Evolutionary conservation across 805 yeast species (phyloP).

Genomic region (Debaryomyces prosopidis): DNA sequence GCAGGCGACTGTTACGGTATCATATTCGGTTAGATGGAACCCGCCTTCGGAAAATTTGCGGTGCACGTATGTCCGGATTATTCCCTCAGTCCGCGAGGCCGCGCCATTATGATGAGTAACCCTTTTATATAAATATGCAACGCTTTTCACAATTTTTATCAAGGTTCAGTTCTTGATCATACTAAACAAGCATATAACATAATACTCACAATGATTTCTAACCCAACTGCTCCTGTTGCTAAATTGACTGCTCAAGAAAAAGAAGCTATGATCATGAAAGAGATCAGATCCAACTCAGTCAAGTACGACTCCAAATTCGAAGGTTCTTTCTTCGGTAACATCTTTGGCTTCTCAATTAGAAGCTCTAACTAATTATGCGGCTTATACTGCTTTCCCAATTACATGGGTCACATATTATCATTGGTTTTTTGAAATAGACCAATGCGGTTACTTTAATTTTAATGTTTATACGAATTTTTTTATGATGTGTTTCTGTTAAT

Average conservation of each 20-base stretch:
- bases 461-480: too few relatives aligned
- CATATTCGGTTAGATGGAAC: neutral
- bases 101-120: neutral
- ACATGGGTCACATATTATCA: too few relatives aligned
- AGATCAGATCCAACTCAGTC: conserved; percentile 35
- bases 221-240: neutral
- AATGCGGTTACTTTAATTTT: too few relatives aligned
- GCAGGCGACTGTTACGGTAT: neutral
- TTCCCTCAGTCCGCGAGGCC: neutral
- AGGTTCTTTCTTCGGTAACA: conserved; percentile 41
- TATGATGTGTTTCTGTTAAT: too few relatives aligned
- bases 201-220: conserved; percentile 1
- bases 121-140: neutral
- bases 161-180: neutral
- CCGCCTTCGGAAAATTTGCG: neutral
- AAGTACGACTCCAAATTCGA: conserved; percentile 42
- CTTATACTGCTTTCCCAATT: neutral
- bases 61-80: neutral
- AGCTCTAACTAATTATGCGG: neutral
- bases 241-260: conserved; percentile 42
- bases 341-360: conserved; percentile 36
- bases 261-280: conserved; percentile 47
- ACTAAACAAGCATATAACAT: neutral
- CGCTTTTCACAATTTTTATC: neutral
- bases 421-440: too few relatives aligned